Base-by-base conservation (phyloP, 495 filamentous ascomycete species). In the Coniosporium apollinis region DNA sequence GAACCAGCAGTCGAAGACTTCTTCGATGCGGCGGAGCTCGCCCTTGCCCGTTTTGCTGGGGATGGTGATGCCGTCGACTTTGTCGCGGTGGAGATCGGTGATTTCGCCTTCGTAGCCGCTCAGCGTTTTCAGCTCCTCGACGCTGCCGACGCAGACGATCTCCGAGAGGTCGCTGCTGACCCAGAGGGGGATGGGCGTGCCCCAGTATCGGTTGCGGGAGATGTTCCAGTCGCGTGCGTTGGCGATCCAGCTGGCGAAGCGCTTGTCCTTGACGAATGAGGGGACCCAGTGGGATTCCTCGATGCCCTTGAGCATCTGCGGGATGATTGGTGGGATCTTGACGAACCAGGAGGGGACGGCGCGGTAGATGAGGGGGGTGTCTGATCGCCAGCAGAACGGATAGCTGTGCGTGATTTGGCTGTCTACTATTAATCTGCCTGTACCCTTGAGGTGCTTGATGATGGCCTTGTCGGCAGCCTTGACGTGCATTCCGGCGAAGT, bases 1-100 rank as follows among this genome's bases (percentile, higher is more conserved):
- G 42, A 82, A 91, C 89, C 89, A 96, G 54, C 89, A 97, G 60
- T 97, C 89, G 48, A 97, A 96, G 8, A 97, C 85, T 58, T 96
- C 89, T 26, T 77, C 72, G 6, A 89, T 70, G 37, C 89, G 74
- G 38, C 72, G 74, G 33, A 97, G 65, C 18, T 64, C 65, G 26
- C 89, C 89, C 49, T 89, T 94, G 38, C 89, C 89, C 59, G 74
- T 66, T 55, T 84, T 79, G 50, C 81, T 87, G 5, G 89, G 89
- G 44, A 97, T 97, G 26, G 89, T 94, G 52, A 97, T 96, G 38
- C 87, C 60, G 46, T 97, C 89, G 36, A 97, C 79, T 54, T 86
- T 87, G 56, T 97, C 83, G 33, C 87, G 76, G 54, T 97, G 89
- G 14, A 97, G 65, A 54, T 97, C 89, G n/a, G 65, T 75, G 31